phyloP scores from a whole-genome alignment of 2,329 filamentous ascomycete species.

The Calonectria crousiana region DNA sequence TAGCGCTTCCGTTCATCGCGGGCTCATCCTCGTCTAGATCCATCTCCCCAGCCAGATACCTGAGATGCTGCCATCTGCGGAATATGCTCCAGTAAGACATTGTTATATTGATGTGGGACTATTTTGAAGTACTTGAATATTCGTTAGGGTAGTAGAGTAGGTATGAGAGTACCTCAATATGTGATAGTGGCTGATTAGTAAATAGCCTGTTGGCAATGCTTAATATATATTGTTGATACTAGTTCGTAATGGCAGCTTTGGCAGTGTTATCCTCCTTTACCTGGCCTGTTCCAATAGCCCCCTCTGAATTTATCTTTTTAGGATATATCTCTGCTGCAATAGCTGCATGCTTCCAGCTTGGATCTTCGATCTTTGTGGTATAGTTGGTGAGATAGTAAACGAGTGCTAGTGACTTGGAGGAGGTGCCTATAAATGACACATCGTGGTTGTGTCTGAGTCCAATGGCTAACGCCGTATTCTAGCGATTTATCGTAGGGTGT shows the following conservation, averaged over 20 bases:
- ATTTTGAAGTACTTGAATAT: conserved; percentile 6
- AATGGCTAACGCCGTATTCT: not conserved
- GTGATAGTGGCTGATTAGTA: not conserved
- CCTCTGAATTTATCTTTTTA: not conserved
- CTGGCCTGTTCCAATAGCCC: too few relatives aligned
- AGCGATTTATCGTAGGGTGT: not conserved
- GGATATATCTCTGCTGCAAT: not conserved
- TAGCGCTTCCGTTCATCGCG: not conserved
- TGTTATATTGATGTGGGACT: conserved; percentile 16
- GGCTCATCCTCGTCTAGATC: not conserved
- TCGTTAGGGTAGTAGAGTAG: not conserved
- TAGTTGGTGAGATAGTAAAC: not conserved
- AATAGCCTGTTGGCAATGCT: conserved; percentile 13
- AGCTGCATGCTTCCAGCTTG: not conserved
- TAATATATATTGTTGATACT: conserved; percentile 7
- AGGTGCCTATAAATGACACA: not conserved
- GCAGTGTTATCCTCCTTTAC: too few relatives aligned
- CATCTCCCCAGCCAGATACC: not conserved
- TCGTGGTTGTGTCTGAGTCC: not conserved
- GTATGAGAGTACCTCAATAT: conserved; percentile 7
- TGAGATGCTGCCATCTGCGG: not conserved
- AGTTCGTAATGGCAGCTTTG: not conserved
- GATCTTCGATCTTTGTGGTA: not conserved
- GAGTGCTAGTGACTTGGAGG: not conserved
- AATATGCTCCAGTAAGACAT: conserved; percentile 10